Conservation (phyloP, 2,329 filamentous ascomycete genomes). For the Colletotrichum paranaense region DNA sequence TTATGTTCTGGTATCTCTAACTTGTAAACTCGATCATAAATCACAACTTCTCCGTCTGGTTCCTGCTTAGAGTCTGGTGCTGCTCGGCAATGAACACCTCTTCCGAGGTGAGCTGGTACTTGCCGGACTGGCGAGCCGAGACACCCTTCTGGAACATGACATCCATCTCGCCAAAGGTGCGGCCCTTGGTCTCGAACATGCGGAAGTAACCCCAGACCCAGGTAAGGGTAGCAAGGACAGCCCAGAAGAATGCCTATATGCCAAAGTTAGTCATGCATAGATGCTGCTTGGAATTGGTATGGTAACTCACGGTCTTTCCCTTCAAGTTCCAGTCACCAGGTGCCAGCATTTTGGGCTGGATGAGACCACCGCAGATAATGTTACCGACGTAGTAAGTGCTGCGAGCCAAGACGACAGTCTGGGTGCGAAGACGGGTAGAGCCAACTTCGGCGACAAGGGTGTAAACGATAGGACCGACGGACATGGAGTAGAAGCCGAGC, state of each 20-base stretch:
- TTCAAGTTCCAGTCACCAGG: slow-evolving; percentile 53
- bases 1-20: slow-evolving; percentile 14
- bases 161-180: slow-evolving; percentile 58
- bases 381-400: slow-evolving; percentile 54
- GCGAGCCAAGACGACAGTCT: slow-evolving; percentile 58
- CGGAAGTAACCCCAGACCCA: slow-evolving; percentile 56
- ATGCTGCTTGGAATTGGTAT: slow-evolving; percentile 10
- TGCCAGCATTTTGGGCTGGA: slow-evolving; percentile 51
- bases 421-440: slow-evolving; percentile 58
- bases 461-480: slow-evolving; percentile 57
- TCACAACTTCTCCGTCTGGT: slow-evolving; percentile 23
- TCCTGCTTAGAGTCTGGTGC: slow-evolving; percentile 2
- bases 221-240: slow-evolving; percentile 48
- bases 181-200: slow-evolving; percentile 56
- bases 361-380: slow-evolving; percentile 51
- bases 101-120: slow-evolving; percentile 48
- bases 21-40: not conserved
- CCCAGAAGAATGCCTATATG: slow-evolving; percentile 55
- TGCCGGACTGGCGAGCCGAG: slow-evolving; percentile 51
- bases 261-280: slow-evolving; percentile 17
- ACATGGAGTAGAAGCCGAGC: slow-evolving; percentile 56
- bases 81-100: slow-evolving; percentile 41
- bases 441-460: slow-evolving; percentile 57
- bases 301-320: slow-evolving; percentile 47
- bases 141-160: slow-evolving; percentile 53